phyloP scores from a whole-genome alignment of 2,329 filamentous ascomycete genomes.

The Onygena corvina region DNA sequence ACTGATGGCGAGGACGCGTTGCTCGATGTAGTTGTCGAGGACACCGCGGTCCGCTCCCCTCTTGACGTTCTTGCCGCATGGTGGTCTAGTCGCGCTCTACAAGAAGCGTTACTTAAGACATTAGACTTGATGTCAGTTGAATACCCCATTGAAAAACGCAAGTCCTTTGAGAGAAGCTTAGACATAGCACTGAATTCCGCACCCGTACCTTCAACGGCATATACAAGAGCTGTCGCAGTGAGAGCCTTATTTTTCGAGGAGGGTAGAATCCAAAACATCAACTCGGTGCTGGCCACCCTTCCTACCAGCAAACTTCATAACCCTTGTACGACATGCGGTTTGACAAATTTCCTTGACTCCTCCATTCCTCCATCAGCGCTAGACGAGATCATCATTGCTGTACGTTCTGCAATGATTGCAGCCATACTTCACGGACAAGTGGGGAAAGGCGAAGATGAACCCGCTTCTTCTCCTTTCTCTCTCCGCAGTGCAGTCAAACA shows the following conservation, averaged over 20 bases:
- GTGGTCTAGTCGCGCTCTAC: constrained; percentile 67
- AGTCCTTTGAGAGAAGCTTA: constrained; percentile 43
- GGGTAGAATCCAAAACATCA: constrained; percentile 41
- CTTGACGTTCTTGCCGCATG: constrained; percentile 84
- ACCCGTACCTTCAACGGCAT: constrained; percentile 63
- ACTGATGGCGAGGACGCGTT: constrained; percentile 53
- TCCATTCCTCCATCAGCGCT: constrained; percentile 40
- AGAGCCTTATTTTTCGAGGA: constrained; percentile 47
- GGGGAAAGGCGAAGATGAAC: constrained; percentile 20
- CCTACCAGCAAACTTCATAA: constrained; percentile 26
- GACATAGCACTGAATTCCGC: constrained; percentile 59
- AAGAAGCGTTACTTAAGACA: constrained; percentile 53
- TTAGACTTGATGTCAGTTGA: constrained; percentile 45
- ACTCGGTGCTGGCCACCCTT: constrained; percentile 42
- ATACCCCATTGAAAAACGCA: constrained; percentile 24
- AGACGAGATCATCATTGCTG: constrained; percentile 45
- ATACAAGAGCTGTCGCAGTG: constrained; percentile 46
- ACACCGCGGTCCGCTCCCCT: constrained; percentile 70
- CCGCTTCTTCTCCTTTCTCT: constrained; percentile 27
- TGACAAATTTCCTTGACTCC: constrained; percentile 40
- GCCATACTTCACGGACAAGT: constrained; percentile 36
- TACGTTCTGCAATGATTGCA: constrained; percentile 49
- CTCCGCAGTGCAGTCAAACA: constrained; percentile 31
- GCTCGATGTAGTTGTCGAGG: constrained; percentile 74
- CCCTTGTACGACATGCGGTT: constrained; percentile 18